Percentiles rank a stretch among this genome's conserved stretches.
phyloP scores from a whole-genome alignment of 1,284 basidiomycete species.

The Trametes versicolor region DNA sequence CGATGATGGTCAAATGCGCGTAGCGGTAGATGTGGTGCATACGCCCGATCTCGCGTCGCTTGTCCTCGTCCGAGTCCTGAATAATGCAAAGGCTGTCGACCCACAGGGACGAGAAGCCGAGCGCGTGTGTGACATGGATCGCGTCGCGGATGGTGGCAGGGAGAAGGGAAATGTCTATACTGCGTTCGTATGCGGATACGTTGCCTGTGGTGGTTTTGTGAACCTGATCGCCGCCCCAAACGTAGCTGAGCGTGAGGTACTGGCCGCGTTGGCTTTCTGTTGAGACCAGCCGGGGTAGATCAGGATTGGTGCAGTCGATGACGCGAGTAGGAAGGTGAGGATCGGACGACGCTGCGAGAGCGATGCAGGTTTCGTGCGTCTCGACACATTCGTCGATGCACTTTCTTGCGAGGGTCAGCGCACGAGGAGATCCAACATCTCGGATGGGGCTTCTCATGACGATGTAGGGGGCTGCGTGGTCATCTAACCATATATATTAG shows the following conservation, averaged over 20 bases:
- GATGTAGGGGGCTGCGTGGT: slow-evolving; percentile 18
- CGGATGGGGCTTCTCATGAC: not conserved
- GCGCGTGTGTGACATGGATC: no score
- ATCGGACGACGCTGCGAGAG: not conserved
- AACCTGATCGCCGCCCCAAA: slow-evolving; percentile 22
- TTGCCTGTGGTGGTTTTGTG: slow-evolving; percentile 14
- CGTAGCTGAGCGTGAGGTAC: no score
- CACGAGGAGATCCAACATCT: not conserved
- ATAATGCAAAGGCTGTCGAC: slow-evolving; percentile 17
- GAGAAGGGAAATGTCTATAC: not conserved
- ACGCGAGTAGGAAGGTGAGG: slow-evolving; percentile 20
- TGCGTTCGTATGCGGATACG: not conserved
- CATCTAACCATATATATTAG: not conserved
- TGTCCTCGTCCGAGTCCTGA: slow-evolving; percentile 16
- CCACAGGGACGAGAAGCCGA: slow-evolving; percentile 15
- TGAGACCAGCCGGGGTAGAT: not conserved
- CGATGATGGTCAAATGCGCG: slow-evolving; percentile 14
- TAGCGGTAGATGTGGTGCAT: slow-evolving; percentile 16
- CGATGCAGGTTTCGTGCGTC: not conserved
- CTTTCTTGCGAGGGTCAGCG: not conserved
- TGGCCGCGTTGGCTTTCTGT: not conserved
- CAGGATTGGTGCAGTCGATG: slow-evolving; percentile 18
- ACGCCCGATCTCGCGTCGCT: slow-evolving; percentile 9
- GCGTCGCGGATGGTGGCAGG: slow-evolving; percentile 16
- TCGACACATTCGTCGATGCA: not conserved